Base-by-base conservation (phyloP, 305 asterid species). In the Fraxinus xanthoxyloides region DNA sequence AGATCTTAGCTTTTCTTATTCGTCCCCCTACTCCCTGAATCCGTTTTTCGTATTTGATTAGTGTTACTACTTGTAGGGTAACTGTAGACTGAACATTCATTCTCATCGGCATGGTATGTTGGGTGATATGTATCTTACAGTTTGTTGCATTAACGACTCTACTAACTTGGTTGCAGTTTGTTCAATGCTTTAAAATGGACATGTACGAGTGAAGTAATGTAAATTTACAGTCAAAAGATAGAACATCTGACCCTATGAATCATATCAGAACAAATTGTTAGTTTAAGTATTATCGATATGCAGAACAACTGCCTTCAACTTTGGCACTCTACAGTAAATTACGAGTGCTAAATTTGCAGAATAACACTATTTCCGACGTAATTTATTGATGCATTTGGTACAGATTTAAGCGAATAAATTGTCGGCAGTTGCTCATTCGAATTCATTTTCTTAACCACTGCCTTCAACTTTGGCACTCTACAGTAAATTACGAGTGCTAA, bases 1-100 rank as follows among this genome's bases (percentile, higher is more conserved):
- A 88, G 87, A 34, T 83, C 88, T 79, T 46, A 23, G 38, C 61
- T 36, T 38, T 5, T 17, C 56, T 19, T 36, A 7, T 21, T 4
- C 8, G 5, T 19, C 5, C 0, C 56, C 31, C 7, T 3, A 24
- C 4, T 48, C 30, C 43, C 28, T 26, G 75, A 40, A 43, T 46
- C 26, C n/a, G 59, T 78, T 48, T 30, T 75, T 61, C 31, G 10
- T 17, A 72, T 32, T 30, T 80, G 79, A 6, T 17, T 81, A 31
- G 48, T 59, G 48, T 76, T 77, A 24, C 59, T 65, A 72, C 74
- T 31, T 77, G 83, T n/a, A 51, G 35, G 63, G 13, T 81, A 81
- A 28, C 5, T 43, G 36, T 69, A 26, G 78, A 72, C 72, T 7
- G 26, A 54, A n/a, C 65, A 6, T 12, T n/a, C 4, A 13, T 17